phyloP scores from a whole-genome alignment of 805 yeast genomes.

The Kodamaea fukazawae region DNA sequence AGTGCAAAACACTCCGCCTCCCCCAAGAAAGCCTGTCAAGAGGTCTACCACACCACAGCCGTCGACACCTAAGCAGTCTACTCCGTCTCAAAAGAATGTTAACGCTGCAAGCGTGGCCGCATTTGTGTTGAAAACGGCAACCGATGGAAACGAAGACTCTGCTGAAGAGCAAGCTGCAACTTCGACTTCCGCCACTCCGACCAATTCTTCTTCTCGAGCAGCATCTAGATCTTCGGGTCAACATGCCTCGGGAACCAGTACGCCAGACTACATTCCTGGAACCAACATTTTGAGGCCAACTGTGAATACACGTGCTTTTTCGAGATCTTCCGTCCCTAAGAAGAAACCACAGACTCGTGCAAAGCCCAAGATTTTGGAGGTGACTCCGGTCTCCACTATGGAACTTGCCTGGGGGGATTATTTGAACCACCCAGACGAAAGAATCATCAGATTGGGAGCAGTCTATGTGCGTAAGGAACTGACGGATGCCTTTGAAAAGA shows the following conservation, averaged over 20 bases:
- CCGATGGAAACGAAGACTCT: slow-evolving; percentile 19
- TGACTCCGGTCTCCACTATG: slow-evolving; percentile 48
- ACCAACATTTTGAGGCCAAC: slow-evolving; percentile 56
- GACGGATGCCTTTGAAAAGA: slow-evolving; percentile 54
- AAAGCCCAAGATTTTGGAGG: slow-evolving; percentile 31
- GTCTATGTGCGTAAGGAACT: slow-evolving; percentile 41
- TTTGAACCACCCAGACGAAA: slow-evolving; percentile 54
- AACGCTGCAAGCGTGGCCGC: slow-evolving; percentile 41
- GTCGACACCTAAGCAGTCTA: neutral
- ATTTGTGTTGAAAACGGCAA: slow-evolving; percentile 29
- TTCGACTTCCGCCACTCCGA: slow-evolving; percentile 1
- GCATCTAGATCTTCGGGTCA: slow-evolving; percentile 1
- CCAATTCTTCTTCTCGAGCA: slow-evolving; percentile 3
- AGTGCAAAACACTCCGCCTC: slow-evolving; percentile 16
- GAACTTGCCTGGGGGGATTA: slow-evolving; percentile 61
- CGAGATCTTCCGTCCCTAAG: slow-evolving; percentile 13
- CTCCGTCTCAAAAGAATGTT: slow-evolving; percentile 1
- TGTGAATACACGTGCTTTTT: slow-evolving; percentile 33
- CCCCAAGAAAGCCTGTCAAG: slow-evolving; percentile 11
- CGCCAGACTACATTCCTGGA: slow-evolving; percentile 55
- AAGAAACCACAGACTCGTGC: slow-evolving; percentile 12
- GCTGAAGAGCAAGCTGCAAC: slow-evolving; percentile 14
- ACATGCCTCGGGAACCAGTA: neutral
- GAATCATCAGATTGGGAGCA: slow-evolving; percentile 57
- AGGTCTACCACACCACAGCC: slow-evolving; percentile 4